These are phyloP conservation scores for Thielaviopsis cerberus DNA, from an alignment of 2,329 filamentous ascomycete species.

Conservation along the genomic window DNA sequence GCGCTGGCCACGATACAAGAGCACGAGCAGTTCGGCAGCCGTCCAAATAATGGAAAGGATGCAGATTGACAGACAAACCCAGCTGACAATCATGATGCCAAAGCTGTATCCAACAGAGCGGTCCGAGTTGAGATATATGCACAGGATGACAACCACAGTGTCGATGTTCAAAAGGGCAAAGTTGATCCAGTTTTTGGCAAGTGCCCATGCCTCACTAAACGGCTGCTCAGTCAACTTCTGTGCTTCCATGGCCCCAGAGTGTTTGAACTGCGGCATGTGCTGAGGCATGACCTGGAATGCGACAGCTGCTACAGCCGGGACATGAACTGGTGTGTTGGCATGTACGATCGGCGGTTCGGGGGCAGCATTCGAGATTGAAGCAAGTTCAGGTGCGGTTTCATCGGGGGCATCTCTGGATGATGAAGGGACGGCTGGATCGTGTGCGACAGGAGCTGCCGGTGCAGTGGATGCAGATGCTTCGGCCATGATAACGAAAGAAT, in stretches of 20 bases:
- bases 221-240: neutral
- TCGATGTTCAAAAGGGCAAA: neutral
- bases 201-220: neutral
- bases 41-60: neutral
- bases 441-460: neutral
- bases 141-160: conserved; percentile 2
- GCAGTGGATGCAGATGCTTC: neutral
- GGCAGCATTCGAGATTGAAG: neutral
- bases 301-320: neutral
- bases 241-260: neutral
- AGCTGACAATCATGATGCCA: neutral
- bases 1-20: neutral
- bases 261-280: neutral
- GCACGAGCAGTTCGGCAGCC: neutral
- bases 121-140: neutral
- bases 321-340: neutral
- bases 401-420: neutral
- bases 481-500: neutral
- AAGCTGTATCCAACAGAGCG: neutral
- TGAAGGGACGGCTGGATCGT: neutral
- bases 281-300: neutral
- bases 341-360: neutral
- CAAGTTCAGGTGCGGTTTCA: neutral
- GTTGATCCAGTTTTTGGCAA: neutral
- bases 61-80: neutral